Base-by-base conservation (phyloP, 495 filamentous ascomycete species). In the Hypoxylon crocopeplum region DNA sequence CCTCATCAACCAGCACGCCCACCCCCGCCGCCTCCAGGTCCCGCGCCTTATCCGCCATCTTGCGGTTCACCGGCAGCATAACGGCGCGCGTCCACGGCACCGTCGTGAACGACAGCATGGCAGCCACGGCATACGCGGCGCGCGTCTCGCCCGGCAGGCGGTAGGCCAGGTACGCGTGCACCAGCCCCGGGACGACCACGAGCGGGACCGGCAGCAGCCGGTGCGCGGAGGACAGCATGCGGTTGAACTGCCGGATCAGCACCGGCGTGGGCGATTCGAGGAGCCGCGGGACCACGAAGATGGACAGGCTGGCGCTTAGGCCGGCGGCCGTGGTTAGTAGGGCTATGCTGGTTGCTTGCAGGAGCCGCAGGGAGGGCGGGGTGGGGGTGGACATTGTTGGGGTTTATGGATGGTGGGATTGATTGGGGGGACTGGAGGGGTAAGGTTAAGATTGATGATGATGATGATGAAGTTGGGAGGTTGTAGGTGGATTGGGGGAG, bases 241-340 rank as follows among this genome's bases (percentile, higher is more conserved):
- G 52, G 37, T 62, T 36, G 82, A 81, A 86, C 67, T 86, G 82
- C 12, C 54, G 61, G 13, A 80, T 77, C 41, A 85, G 72, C 8
- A 85, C 60, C 0, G 79, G 75, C 4, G 75, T 63, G 0, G 84
- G 84, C 0, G 81, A 77, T 40, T 79, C 64, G 16, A 86, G 75
- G 10, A 86, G 60, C 39, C 75, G 71, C 3, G 84, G 84, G 7
- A 83, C 59, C 20, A 75, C 30, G 41, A 76, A 51, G 67, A 72
- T 58, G 15, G 78, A 81, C 46, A 80, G 37, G 37, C 71, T 37
- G 46, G 77, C 59, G 49, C 66, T 77, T 37, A 67, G 58, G 55
- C 82, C 83, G 64, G 68, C 52, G 15, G 72, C 59, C 49, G 75
- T 64, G 39, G 73, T 64, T 25, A 81, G 74, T 47, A 77, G 54